Percentiles rank a stretch among this genome's conserved stretches.
Conservation (phyloP, 129 eudicot genomes). For the Scalesia atractyloides region DNA sequence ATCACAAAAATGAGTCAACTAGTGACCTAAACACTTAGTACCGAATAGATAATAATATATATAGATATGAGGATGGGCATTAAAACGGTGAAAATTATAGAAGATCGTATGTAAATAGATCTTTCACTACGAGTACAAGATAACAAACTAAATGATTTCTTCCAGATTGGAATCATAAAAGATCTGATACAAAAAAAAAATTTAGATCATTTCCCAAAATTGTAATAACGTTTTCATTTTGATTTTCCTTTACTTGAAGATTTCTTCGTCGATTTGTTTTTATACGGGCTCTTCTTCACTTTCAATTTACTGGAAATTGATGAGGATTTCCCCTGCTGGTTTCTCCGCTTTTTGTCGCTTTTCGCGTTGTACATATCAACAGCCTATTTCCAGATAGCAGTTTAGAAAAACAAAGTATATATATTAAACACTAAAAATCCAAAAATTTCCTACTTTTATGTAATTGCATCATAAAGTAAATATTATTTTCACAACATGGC, state of each 20-base stretch:
- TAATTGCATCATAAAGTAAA: neutral
- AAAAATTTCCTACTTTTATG: neutral
- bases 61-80: too few relatives aligned
- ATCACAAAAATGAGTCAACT: too few relatives aligned
- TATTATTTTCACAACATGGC: neutral
- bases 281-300: slow-evolving; percentile 64
- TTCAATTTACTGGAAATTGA: slow-evolving; percentile 62
- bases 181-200: neutral
- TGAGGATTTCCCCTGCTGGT: slow-evolving; percentile 52
- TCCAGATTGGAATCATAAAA: neutral
- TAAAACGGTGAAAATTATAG: too few relatives aligned
- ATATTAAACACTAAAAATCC: neutral
- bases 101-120: too few relatives aligned
- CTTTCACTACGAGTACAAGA: too few relatives aligned
- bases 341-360: slow-evolving; percentile 72
- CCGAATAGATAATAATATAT: too few relatives aligned
- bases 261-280: slow-evolving; percentile 48
- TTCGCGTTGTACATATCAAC: slow-evolving; percentile 85
- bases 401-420: neutral
- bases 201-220: neutral
- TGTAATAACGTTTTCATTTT: slow-evolving; percentile 35
- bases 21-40: too few relatives aligned
- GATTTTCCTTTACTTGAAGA: slow-evolving; percentile 63
- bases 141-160: neutral
- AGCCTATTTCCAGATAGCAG: slow-evolving; percentile 51